Evolutionary conservation across 768 basidiomycete genomes (phyloP).

Genomic region (Phylloporus sp.): DNA sequence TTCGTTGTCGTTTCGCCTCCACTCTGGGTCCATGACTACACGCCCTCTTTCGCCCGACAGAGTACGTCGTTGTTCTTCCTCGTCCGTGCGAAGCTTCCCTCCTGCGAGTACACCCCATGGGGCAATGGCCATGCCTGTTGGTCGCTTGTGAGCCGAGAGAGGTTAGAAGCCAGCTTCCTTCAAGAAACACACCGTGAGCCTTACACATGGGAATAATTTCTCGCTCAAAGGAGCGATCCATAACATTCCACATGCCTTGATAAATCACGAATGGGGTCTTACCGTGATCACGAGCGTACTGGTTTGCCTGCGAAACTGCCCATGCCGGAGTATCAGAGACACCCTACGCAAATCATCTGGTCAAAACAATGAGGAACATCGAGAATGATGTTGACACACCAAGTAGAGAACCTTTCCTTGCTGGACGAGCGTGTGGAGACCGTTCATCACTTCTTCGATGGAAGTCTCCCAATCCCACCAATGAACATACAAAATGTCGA

Average conservation of each 20-base stretch:
- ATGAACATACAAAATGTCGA: slow-evolving; percentile 55
- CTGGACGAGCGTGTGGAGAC: slow-evolving; percentile 39
- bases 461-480: slow-evolving; percentile 46
- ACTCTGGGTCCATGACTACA: slow-evolving; percentile 14
- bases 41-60: slow-evolving; percentile 39
- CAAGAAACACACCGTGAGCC: slow-evolving; percentile 29
- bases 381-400: slow-evolving; percentile 6
- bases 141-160: background rate
- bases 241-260: slow-evolving; percentile 43
- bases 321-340: slow-evolving; percentile 46
- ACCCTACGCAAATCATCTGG: slow-evolving; percentile 24
- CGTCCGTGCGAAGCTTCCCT: slow-evolving; percentile 30
- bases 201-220: slow-evolving; percentile 42
- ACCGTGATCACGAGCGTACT: slow-evolving; percentile 45
- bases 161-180: background rate
- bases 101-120: slow-evolving; percentile 34
- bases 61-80: slow-evolving; percentile 25
- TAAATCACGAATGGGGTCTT: slow-evolving; percentile 51
- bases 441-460: slow-evolving; percentile 44
- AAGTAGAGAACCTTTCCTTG: slow-evolving; percentile 43
- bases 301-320: slow-evolving; percentile 45
- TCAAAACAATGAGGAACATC: background rate
- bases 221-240: slow-evolving; percentile 46
- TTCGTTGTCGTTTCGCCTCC: slow-evolving; percentile 35
- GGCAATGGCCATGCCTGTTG: slow-evolving; percentile 28